These are phyloP conservation scores for Malassezia caprae DNA, from an alignment of 1,284 basidiomycete genomes.

Conservation along the genomic window DNA sequence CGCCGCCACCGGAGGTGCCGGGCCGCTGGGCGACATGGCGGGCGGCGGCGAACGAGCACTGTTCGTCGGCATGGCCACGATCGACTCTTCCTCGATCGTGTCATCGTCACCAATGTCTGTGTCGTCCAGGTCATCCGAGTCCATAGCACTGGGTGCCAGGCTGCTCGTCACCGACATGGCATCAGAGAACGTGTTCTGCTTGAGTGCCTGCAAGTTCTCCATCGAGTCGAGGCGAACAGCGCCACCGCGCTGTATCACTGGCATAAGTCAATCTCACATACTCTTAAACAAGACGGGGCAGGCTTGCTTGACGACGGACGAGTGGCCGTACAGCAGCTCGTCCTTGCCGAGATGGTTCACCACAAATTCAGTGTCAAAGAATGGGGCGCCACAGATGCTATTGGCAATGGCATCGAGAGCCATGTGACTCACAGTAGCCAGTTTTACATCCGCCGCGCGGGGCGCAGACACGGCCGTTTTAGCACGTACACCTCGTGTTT, in stretches of 20 bases:
- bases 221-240: constrained; percentile 14
- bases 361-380: constrained; percentile 16
- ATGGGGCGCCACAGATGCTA: constrained; percentile 10
- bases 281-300: constrained; percentile 11
- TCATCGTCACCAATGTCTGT: neutral
- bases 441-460: neutral
- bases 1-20: neutral
- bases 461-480: neutral
- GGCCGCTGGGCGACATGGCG: neutral
- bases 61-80: neutral
- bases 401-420: constrained; percentile 15
- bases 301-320: constrained; percentile 2
- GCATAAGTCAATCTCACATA: neutral
- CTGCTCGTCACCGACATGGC: neutral
- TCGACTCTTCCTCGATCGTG: constrained; percentile 5
- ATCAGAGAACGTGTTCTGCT: neutral
- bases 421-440: constrained; percentile 15
- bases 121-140: neutral
- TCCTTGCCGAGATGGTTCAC: constrained; percentile 14
- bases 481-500: neutral
- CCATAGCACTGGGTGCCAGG: neutral
- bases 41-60: neutral
- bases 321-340: constrained; percentile 12
- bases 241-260: constrained; percentile 3
- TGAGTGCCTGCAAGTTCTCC: constrained; percentile 3